Evolutionary conservation across 139 green algal genomes (phyloP).

Genomic region (Coccomyxa sp.): DNA sequence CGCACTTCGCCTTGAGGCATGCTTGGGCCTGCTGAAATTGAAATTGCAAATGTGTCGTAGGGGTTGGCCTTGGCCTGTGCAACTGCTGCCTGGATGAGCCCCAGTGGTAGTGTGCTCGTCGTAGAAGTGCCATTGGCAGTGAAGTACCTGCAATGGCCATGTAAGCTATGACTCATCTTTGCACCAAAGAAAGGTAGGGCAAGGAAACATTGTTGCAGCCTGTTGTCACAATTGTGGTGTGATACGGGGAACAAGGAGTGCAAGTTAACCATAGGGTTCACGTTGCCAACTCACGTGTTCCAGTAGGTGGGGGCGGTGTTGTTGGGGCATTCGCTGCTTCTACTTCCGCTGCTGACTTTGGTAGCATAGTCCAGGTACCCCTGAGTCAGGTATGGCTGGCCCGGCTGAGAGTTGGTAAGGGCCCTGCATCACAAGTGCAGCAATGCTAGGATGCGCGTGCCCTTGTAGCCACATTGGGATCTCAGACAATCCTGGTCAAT

Average conservation of each 20-base stretch:
- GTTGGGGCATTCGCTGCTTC: background rate
- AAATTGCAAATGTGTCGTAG: background rate
- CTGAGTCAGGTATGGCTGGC: background rate
- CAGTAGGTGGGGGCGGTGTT: background rate
- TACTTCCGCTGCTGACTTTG: too few species aligned
- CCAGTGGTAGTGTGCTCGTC: background rate
- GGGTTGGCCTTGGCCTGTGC: background rate
- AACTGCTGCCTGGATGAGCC: background rate
- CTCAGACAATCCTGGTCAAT: too few species aligned
- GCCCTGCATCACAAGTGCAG: background rate
- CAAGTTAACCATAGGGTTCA: too few species aligned
- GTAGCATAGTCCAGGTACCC: background rate
- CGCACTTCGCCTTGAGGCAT: background rate
- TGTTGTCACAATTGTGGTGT: too few species aligned
- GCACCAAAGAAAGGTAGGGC: too few species aligned
- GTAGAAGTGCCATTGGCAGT: background rate
- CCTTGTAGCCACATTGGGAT: too few species aligned
- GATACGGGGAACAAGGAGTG: too few species aligned
- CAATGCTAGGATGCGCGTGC: too few species aligned
- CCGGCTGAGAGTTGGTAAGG: background rate
- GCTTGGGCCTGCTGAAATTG: background rate
- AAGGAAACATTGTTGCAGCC: too few species aligned
- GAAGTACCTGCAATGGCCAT: constrained; percentile 4
- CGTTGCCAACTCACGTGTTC: constrained; percentile 2
- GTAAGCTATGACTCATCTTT: too few species aligned